Evolutionary conservation across 2,329 filamentous ascomycete species (phyloP).

Genomic region (Aspergillus quadricinctus): DNA sequence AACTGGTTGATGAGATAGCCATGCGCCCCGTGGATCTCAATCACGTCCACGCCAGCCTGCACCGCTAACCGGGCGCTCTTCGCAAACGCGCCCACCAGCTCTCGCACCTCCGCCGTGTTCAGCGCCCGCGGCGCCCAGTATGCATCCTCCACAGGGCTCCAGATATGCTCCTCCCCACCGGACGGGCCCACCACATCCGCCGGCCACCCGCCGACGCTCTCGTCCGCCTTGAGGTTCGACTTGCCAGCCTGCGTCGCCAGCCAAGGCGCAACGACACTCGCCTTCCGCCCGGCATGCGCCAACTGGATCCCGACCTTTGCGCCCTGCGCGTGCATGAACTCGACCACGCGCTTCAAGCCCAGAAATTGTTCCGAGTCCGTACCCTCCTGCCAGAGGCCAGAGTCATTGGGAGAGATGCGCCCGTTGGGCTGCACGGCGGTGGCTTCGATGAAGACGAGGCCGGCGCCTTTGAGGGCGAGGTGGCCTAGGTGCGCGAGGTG

Average conservation of each 20-base stretch:
- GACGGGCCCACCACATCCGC: slow-evolving; percentile 42
- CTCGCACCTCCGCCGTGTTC: slow-evolving; percentile 62
- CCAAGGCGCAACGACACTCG: slow-evolving; percentile 52
- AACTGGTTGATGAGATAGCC: slow-evolving; percentile 71
- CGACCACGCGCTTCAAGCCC: slow-evolving; percentile 60
- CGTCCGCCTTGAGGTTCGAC: slow-evolving; percentile 36
- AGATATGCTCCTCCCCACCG: slow-evolving; percentile 49
- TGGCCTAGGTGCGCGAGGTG: slow-evolving; percentile 78
- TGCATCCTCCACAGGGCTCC: slow-evolving; percentile 56
- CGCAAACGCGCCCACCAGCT: slow-evolving; percentile 58
- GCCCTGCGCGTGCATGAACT: slow-evolving; percentile 73
- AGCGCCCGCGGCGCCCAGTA: slow-evolving; percentile 63
- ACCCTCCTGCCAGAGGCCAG: slow-evolving; percentile 70
- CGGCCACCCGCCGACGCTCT: slow-evolving; percentile 51
- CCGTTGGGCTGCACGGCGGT: slow-evolving; percentile 71
- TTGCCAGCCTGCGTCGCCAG: slow-evolving; percentile 19
- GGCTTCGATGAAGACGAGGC: slow-evolving; percentile 71
- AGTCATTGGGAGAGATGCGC: slow-evolving; percentile 64
- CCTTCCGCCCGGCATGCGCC: slow-evolving; percentile 68
- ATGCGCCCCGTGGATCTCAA: slow-evolving; percentile 76
- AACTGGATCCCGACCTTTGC: slow-evolving; percentile 76
- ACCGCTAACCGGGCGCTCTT: slow-evolving; percentile 57
- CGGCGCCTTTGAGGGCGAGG: slow-evolving; percentile 68
- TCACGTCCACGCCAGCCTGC: slow-evolving; percentile 67
- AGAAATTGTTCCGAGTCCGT: slow-evolving; percentile 58